Evolutionary conservation across 352 stramenopile genomes (phyloP), one percentile per base, ranked within the genome.

Genomic region (Blastocystis hominis): DNA sequence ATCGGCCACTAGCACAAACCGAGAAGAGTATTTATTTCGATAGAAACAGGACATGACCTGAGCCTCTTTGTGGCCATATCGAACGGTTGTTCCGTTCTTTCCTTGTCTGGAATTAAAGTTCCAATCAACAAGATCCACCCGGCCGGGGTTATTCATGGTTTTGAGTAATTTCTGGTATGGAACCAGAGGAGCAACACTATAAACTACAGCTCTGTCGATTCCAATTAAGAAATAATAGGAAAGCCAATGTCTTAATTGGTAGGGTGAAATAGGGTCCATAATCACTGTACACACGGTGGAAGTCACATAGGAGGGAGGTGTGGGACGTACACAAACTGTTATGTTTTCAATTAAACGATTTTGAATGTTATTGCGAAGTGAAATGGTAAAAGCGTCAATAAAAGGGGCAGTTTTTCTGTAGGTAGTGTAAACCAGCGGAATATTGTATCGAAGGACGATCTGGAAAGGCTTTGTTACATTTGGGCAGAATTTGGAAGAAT

Each of bases 31-130:
- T 30, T 77, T 77, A 56, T 77, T n/a, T 53, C 66, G 66, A 55
- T 77, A 77, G 55, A 59, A 77, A 56, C 66, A 77, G n/a, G 66
- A 77, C 40, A 56, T 56, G 3, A 36, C 66, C 50, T 77, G 66
- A 7, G 66, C 36, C 4, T 77, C 17, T 34, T 77, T 30, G 36
- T 77, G 63, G 15, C 42, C 42, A 30, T 42, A 13, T 42, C 42
- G 63, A 17, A 75, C n/a, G 7, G 63, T 17, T 17, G 13, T 17
- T 3, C 63, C 17, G n/a, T 9, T 15, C 42, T 75, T 34, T 47
- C 24, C 24, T 75, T 13, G 15, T 5, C 42, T 75, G 20, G 24
- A 30, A n/a, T 17, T 17, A 75, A 46, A 75, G 4, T 42, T 42
- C 63, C 63, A 75, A 75, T 75, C 42, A 17, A 75, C 63, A 6